These are phyloP conservation scores for Neurospora sublineolata DNA, from an alignment of 495 filamentous ascomycete species.

Conservation along the genomic window DNA sequence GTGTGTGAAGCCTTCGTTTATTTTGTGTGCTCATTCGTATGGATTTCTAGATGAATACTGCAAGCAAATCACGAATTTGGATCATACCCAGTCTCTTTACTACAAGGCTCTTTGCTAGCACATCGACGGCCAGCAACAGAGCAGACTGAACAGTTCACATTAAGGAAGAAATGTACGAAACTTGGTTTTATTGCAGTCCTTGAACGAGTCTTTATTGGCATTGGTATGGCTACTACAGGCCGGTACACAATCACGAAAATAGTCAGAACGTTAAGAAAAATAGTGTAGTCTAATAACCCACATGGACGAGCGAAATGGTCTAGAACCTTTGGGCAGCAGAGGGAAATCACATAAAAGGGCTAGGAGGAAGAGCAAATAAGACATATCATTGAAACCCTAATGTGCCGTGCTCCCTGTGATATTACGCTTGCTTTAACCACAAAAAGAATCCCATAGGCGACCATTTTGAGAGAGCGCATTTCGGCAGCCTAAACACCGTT, in stretches of 20 bases:
- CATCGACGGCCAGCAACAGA: not conserved
- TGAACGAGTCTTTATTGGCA: not conserved
- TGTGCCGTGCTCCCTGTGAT: not conserved
- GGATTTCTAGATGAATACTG: not conserved
- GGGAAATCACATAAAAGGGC: not conserved
- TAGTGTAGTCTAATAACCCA: not conserved
- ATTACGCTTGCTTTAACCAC: not conserved
- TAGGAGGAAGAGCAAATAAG: not conserved
- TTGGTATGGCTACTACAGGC: not conserved
- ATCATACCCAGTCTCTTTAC: not conserved
- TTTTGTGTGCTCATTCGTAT: not conserved
- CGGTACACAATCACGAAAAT: not conserved
- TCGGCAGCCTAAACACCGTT: not conserved
- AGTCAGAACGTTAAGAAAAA: not conserved
- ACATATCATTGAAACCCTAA: not conserved
- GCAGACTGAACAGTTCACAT: not conserved
- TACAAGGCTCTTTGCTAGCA: not conserved
- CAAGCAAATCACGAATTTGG: not conserved
- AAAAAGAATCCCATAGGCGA: not conserved
- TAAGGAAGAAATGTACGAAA: not conserved
- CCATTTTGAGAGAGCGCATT: not conserved
- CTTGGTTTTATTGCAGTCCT: not conserved
- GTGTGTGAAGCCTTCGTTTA: not conserved
- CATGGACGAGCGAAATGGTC: not conserved
- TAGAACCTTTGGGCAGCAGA: not conserved